A percentile compares a stretch with the other conserved stretches of the same genome.
Evolutionary conservation across 345 rosid genomes (phyloP).

Genomic region (Triadica sebifera): DNA sequence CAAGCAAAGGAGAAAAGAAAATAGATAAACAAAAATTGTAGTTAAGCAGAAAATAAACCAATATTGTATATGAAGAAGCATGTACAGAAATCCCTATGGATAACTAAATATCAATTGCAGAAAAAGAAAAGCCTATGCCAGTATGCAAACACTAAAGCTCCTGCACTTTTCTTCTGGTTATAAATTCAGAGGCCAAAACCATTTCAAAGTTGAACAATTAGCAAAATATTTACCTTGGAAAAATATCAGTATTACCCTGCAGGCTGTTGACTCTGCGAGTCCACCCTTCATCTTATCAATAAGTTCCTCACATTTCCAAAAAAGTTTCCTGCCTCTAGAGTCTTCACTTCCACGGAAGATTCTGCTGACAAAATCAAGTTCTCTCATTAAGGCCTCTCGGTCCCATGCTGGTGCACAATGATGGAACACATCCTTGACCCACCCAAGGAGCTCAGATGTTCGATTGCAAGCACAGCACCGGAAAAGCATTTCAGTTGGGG

Average conservation of each 20-base stretch:
- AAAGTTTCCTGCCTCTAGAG: conserved; percentile 73
- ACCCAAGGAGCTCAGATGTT: conserved; percentile 89
- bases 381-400: conserved; percentile 73
- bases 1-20: neutral
- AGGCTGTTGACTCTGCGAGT: conserved; percentile 60
- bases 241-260: conserved; percentile 68
- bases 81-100: neutral
- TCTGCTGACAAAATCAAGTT: conserved; percentile 84
- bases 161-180: neutral
- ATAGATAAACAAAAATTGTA: neutral
- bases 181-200: neutral
- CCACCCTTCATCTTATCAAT: conserved; percentile 82
- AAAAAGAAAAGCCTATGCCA: neutral
- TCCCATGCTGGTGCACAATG: conserved; percentile 96
- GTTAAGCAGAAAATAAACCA: neutral
- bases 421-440: conserved; percentile 97
- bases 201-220: neutral
- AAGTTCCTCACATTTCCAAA: conserved; percentile 89
- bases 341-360: conserved; percentile 90
- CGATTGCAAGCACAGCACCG: conserved; percentile 82
- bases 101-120: neutral
- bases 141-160: neutral
- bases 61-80: neutral
- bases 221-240: conserved; percentile 66
- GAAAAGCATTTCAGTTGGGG: conserved; percentile 84